Percentiles rank a stretch among this genome's conserved stretches.
Conservation (phyloP, 148 eudicot genomes). For the Chenopodium quinoa region DNA sequence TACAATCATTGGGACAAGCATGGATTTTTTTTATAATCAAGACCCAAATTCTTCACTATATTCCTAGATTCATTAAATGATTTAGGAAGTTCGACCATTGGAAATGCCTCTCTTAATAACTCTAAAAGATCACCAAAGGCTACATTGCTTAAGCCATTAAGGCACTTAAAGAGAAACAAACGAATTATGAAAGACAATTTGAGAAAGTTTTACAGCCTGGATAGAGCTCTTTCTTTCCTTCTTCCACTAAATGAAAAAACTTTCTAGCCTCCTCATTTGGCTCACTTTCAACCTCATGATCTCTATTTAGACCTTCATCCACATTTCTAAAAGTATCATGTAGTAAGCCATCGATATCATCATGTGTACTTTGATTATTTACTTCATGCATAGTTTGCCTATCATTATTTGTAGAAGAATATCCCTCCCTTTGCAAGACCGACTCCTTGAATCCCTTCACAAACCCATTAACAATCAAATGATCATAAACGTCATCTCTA, state of each 20-base stretch:
- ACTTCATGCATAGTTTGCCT: not conserved
- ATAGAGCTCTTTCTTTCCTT: not conserved
- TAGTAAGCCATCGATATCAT: not conserved
- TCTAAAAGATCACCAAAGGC: constrained; percentile 6
- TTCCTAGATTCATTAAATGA: not conserved
- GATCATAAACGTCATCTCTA: not conserved
- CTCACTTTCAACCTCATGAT: not conserved
- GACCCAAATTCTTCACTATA: not conserved
- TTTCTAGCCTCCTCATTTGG: constrained; percentile 1
- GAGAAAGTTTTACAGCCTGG: not conserved
- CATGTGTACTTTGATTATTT: not conserved
- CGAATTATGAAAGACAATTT: not conserved
- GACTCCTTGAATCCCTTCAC: not conserved
- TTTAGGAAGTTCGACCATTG: not conserved
- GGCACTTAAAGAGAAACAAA: not conserved
- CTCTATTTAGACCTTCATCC: not conserved
- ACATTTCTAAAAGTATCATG: constrained; percentile 4
- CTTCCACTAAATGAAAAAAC: not conserved
- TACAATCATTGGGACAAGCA: constrained; percentile 8
- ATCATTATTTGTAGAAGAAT: not conserved
- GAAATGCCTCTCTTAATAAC: constrained; percentile 3
- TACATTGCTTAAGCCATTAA: not conserved
- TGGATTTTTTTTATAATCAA: constrained; percentile 5
- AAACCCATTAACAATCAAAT: not conserved
- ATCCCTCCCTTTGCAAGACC: not conserved